Percentiles rank a stretch among this genome's conserved stretches.
phyloP scores from a whole-genome alignment of 768 basidiomycete genomes.

The Lentinula detonsa region DNA sequence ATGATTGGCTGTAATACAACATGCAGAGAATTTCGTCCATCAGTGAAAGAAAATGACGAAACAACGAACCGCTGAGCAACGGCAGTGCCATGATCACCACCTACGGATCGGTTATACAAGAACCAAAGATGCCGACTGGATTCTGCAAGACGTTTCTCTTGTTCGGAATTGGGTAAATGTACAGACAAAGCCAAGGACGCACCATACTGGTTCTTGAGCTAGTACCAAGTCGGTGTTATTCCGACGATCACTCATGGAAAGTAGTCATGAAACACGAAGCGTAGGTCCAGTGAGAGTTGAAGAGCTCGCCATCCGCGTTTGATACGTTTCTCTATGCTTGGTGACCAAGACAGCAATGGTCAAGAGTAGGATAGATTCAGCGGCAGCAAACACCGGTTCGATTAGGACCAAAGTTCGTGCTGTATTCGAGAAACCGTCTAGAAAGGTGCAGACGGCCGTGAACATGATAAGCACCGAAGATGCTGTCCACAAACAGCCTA shows the following conservation, averaged over 20 bases:
- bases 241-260: background rate
- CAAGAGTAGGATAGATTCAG: background rate
- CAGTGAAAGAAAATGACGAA: background rate
- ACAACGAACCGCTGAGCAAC: background rate
- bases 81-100: constrained; percentile 1
- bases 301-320: background rate
- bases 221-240: background rate
- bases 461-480: background rate
- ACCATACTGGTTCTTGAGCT: background rate
- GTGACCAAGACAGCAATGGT: constrained; percentile 1
- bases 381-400: background rate
- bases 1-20: background rate
- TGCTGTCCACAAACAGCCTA: background rate
- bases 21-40: background rate
- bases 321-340: background rate
- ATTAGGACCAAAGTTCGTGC: background rate
- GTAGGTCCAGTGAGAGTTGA: background rate
- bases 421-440: background rate
- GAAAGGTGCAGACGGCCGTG: background rate
- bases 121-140: background rate
- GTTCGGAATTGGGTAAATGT: background rate
- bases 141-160: background rate
- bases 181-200: background rate
- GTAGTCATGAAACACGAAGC: background rate
- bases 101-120: background rate